Conservation (phyloP, 768 basidiomycete genomes). For the Leccinum disarticulatum region DNA sequence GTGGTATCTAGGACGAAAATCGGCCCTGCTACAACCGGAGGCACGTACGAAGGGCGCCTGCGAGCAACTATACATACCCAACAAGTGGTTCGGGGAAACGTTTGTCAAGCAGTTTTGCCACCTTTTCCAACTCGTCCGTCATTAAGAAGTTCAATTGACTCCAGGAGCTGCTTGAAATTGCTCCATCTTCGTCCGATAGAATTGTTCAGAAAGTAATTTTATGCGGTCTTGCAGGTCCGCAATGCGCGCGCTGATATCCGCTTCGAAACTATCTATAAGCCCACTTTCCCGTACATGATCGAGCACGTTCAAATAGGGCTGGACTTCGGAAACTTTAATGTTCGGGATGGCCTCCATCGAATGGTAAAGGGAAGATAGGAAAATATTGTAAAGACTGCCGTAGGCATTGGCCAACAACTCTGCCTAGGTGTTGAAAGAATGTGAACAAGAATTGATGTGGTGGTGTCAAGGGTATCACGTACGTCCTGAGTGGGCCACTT, state of each 20-base stretch:
- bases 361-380: constrained; percentile 83
- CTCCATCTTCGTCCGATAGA: constrained; percentile 61
- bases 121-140: constrained; percentile 89
- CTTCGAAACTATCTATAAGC: constrained; percentile 68
- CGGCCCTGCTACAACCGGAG: constrained; percentile 52
- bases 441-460: constrained; percentile 5
- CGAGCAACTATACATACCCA: constrained; percentile 49
- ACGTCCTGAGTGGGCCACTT: constrained; percentile 86
- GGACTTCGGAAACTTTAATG: constrained; percentile 69
- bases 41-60: neutral
- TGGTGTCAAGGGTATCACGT: constrained; percentile 32
- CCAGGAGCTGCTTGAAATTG: constrained; percentile 69
- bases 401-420: constrained; percentile 70
- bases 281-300: constrained; percentile 69
- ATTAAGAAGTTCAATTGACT: constrained; percentile 79
- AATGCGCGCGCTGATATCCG: constrained; percentile 68
- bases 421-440: constrained; percentile 39
- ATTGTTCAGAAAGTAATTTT: constrained; percentile 55
- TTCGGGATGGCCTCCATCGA: constrained; percentile 74
- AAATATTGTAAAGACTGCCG: constrained; percentile 78
- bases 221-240: constrained; percentile 67
- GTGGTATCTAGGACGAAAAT: constrained; percentile 36
- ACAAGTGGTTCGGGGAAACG: constrained; percentile 82
- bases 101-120: constrained; percentile 79
- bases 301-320: constrained; percentile 64